These are phyloP conservation scores for Clonostachys chloroleuca DNA, from an alignment of 2,329 filamentous ascomycete genomes.

Conservation along the genomic window DNA sequence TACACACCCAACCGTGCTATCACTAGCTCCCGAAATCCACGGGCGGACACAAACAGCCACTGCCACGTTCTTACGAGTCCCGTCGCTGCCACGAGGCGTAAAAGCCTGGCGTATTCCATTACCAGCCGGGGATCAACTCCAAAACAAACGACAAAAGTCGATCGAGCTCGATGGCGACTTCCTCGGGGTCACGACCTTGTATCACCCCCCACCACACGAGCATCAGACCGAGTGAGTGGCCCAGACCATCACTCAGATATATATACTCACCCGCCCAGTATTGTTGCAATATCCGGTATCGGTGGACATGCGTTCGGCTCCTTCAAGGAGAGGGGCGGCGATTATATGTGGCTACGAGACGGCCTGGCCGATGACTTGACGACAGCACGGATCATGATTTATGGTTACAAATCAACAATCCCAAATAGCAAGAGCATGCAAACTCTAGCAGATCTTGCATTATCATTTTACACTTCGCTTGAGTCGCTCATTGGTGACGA, in stretches of 20 bases:
- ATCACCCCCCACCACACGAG: not conserved
- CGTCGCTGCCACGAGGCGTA: not conserved
- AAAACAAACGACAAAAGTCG: not conserved
- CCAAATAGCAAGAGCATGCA: constrained; percentile 9
- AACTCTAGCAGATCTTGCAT: constrained; percentile 3
- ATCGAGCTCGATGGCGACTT: not conserved
- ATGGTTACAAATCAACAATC: constrained; percentile 15
- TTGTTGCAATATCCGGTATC: constrained; percentile 10
- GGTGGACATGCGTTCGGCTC: constrained; percentile 20
- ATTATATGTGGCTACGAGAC: constrained; percentile 22
- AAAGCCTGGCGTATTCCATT: not conserved
- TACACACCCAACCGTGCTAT: too few species aligned
- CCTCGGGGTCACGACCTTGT: not conserved
- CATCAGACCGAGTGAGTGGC: not conserved
- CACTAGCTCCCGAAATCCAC: not conserved
- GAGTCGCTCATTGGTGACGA: not conserved
- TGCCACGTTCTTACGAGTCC: not conserved
- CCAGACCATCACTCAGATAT: not conserved
- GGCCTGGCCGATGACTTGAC: constrained; percentile 12
- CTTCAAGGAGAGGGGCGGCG: constrained; percentile 15
- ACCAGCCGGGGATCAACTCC: too few species aligned
- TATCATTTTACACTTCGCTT: not conserved
- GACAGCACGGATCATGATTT: constrained; percentile 14
- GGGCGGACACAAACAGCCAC: not conserved
- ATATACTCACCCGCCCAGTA: constrained; percentile 2